Conservation (phyloP, 2,329 filamentous ascomycete species). For the Aspergillus sojae region DNA sequence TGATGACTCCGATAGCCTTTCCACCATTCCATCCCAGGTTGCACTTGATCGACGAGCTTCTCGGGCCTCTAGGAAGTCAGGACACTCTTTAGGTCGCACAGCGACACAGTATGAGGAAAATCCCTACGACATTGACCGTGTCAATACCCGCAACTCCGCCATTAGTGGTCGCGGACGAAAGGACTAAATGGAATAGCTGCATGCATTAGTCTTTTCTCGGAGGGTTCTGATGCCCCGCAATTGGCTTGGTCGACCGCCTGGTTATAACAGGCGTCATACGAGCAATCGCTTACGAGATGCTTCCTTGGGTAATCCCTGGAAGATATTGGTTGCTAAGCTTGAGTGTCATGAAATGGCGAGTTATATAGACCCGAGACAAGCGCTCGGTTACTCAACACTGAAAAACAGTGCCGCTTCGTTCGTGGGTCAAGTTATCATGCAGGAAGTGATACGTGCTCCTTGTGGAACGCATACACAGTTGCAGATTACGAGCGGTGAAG, state of each 20-base stretch:
- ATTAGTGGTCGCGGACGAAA: neutral
- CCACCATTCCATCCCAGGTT: neutral
- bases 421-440: neutral
- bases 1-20: constrained; percentile 1
- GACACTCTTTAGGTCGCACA: neutral
- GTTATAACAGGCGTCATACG: neutral
- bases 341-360: neutral
- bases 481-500: neutral
- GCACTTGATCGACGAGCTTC: constrained; percentile 2
- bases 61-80: constrained; percentile 5
- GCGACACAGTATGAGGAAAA: constrained; percentile 15
- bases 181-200: neutral
- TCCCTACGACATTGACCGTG: constrained; percentile 14
- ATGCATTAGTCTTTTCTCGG: neutral
- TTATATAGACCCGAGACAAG: neutral
- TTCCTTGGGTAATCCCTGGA: neutral
- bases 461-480: neutral
- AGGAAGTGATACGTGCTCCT: neutral
- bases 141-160: constrained; percentile 10
- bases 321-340: neutral
- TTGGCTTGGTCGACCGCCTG: neutral
- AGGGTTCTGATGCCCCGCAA: neutral
- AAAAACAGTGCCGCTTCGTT: neutral
- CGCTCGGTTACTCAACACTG: neutral
- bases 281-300: neutral